These are phyloP conservation scores for Dittrichia graveolens DNA, from an alignment of 129 eudicot genomes.

Conservation along the genomic window DNA sequence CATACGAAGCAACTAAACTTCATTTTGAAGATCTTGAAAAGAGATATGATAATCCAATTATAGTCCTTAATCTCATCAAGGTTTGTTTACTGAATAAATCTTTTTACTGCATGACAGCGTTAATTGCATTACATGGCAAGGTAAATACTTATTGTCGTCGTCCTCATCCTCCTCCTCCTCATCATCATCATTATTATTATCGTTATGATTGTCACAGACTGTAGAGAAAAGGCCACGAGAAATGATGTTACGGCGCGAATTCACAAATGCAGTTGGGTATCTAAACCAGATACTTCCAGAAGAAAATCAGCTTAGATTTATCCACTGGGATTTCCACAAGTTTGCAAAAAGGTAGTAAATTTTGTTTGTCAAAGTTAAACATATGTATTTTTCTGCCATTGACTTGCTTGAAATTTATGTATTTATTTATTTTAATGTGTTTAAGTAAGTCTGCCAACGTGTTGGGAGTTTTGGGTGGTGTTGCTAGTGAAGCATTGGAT, in stretches of 20 bases:
- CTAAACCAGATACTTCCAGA: slow-evolving; percentile 82
- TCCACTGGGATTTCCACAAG: slow-evolving; percentile 99
- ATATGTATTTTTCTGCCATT: slow-evolving; percentile 16
- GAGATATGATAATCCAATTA: slow-evolving; percentile 94
- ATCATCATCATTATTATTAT: not conserved
- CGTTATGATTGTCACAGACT: slow-evolving; percentile 52
- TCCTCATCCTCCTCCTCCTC: too few relatives aligned
- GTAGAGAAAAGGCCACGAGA: slow-evolving; percentile 97
- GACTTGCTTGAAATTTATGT: slow-evolving; percentile 3
- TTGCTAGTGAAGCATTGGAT: slow-evolving; percentile 92
- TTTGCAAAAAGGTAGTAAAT: slow-evolving; percentile 80
- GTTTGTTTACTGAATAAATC: slow-evolving; percentile 38
- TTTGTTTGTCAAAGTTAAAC: slow-evolving; percentile 24
- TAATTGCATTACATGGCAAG: too few relatives aligned
- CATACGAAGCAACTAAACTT: slow-evolving; percentile 88
- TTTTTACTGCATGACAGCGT: too few relatives aligned
- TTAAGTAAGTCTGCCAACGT: slow-evolving; percentile 94
- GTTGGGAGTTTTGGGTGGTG: slow-evolving; percentile 93
- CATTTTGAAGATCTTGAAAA: slow-evolving; percentile 86
- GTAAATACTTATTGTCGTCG: not conserved
- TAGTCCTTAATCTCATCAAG: slow-evolving; percentile 93
- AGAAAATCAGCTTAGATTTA: slow-evolving; percentile 81
- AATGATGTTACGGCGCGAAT: slow-evolving; percentile 94
- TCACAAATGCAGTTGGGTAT: slow-evolving; percentile 92
- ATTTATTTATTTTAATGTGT: slow-evolving; percentile 26